Evolutionary conservation across 495 filamentous ascomycete species (phyloP).

Genomic region (Xylaria sp.): DNA sequence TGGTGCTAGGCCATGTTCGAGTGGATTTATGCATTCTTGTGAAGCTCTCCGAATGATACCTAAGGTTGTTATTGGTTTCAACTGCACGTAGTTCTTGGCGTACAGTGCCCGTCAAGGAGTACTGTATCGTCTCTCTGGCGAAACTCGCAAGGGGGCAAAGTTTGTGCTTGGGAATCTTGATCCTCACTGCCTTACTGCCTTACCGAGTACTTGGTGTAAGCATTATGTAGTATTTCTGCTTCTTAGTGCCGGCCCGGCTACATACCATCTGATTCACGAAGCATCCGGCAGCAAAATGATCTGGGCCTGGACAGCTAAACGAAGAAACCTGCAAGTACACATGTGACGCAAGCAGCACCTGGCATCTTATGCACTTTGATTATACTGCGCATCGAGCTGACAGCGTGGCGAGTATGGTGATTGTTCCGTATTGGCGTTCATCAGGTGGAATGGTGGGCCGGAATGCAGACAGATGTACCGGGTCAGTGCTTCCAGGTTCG

Average conservation of each 20-base stretch:
- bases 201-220: too few relatives aligned
- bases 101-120: neutral
- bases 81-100: neutral
- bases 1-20: neutral
- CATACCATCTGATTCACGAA: neutral
- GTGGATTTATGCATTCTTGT: neutral
- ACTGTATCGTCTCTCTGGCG: neutral
- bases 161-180: neutral
- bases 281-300: neutral
- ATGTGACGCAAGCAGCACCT: slow-evolving; percentile 17
- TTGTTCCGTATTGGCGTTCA: slow-evolving; percentile 15
- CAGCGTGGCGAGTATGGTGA: slow-evolving; percentile 10
- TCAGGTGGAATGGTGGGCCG: slow-evolving; percentile 4
- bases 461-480: neutral
- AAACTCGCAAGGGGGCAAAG: neutral
- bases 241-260: neutral
- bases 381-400: slow-evolving; percentile 10
- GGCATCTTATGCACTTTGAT: neutral
- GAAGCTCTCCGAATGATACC: neutral
- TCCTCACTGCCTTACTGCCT: too few relatives aligned
- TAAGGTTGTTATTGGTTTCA: neutral
- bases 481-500: neutral
- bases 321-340: slow-evolving; percentile 5
- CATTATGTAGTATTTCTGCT: neutral
- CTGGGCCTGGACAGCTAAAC: slow-evolving; percentile 12